Evolutionary conservation across 176 grass and related monocot species (phyloP).

Genomic region (Bothriochloa decipiens): DNA sequence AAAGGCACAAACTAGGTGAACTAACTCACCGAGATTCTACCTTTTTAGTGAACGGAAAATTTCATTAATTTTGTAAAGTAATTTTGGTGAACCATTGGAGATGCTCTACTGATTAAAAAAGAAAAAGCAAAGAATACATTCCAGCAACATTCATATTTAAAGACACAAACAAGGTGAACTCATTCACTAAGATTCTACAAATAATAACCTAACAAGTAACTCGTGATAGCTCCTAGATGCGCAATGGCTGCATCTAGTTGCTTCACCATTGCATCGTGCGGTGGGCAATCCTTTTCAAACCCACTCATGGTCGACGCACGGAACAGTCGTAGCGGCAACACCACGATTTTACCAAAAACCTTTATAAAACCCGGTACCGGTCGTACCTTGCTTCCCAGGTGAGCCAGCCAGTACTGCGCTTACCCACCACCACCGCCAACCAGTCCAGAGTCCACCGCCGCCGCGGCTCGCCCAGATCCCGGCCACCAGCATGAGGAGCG

Average conservation of each 20-base stretch:
- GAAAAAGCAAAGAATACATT: no score
- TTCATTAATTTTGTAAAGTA: no score
- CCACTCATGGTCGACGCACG: slow-evolving; percentile 30
- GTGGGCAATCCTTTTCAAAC: slow-evolving; percentile 48
- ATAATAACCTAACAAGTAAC: not conserved
- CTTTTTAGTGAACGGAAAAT: no score
- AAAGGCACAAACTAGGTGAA: no score
- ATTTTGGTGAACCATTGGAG: no score
- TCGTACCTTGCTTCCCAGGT: slow-evolving; percentile 40
- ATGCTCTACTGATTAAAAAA: no score
- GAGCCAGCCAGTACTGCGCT: slow-evolving; percentile 34
- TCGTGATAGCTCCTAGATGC: not conserved
- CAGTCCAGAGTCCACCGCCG: not conserved
- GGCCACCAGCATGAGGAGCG: slow-evolving; percentile 34
- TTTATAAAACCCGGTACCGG: slow-evolving; percentile 53
- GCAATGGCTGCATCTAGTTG: slow-evolving; percentile 26
- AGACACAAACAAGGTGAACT: no score
- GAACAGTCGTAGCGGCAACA: slow-evolving; percentile 29
- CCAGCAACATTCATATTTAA: no score
- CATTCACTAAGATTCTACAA: no score
- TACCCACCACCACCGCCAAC: not conserved
- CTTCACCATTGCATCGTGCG: slow-evolving; percentile 28
- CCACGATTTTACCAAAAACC: slow-evolving; percentile 1
- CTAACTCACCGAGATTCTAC: no score
- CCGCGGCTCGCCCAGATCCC: slow-evolving; percentile 33